A percentile compares a stretch with the other conserved stretches of the same genome.
Evolutionary conservation across 331 rosid genomes (phyloP).

Genomic region (Phaseolus coccineus): DNA sequence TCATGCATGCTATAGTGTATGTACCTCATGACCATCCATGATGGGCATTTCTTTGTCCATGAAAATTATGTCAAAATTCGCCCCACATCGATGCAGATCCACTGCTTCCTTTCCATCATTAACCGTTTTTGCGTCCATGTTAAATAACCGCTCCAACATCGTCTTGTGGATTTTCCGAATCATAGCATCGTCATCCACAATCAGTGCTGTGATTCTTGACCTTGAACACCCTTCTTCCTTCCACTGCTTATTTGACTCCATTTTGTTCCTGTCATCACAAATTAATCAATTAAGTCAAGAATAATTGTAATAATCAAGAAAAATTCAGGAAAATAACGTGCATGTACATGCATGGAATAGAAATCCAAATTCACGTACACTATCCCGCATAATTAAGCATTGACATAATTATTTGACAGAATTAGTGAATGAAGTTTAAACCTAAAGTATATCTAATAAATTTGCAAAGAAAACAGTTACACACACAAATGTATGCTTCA

Average conservation of each 20-base stretch:
- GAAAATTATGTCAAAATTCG: slow-evolving; percentile 14
- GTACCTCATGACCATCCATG: slow-evolving; percentile 24
- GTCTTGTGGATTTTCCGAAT: slow-evolving; percentile 17
- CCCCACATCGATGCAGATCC: slow-evolving; percentile 18
- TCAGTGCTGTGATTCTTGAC: slow-evolving; percentile 9
- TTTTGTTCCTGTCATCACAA: too few species aligned
- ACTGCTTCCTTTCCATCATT: slow-evolving; percentile 33
- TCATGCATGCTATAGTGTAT: not conserved
- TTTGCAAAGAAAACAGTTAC: too few species aligned
- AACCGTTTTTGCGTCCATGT: not conserved
- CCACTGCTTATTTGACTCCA: not conserved
- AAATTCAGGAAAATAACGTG: too few species aligned
- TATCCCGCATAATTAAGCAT: too few species aligned
- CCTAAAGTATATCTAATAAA: too few species aligned
- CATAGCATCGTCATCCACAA: slow-evolving; percentile 4
- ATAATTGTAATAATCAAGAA: too few species aligned
- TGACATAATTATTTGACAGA: too few species aligned
- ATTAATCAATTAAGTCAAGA: too few species aligned
- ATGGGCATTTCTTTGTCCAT: slow-evolving; percentile 36
- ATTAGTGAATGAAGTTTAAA: too few species aligned
- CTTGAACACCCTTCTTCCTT: not conserved
- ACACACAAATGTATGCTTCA: too few species aligned
- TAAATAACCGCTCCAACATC: not conserved
- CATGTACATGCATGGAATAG: too few species aligned
- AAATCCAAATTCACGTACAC: too few species aligned